Evolutionary conservation across 768 basidiomycete species (phyloP).

Genomic region (Leccinum boreale): DNA sequence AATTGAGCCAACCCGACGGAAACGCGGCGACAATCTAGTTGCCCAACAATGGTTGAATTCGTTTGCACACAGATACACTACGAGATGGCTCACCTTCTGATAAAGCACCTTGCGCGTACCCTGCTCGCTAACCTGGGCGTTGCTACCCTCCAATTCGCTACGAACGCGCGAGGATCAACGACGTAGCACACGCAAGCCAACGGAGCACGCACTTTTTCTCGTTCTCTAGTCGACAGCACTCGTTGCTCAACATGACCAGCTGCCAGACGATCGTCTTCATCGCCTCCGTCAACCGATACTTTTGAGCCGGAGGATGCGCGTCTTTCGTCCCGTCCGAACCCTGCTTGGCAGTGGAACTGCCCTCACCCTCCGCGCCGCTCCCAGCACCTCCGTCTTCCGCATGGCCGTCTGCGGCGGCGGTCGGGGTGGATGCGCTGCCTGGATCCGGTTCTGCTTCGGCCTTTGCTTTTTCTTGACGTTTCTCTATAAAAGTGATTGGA

Average conservation of each 20-base stretch:
- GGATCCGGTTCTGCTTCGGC: slow-evolving; percentile 26
- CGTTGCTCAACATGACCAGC: slow-evolving; percentile 77
- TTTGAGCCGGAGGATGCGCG: slow-evolving; percentile 67
- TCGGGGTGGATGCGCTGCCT: slow-evolving; percentile 32
- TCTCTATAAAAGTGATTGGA: slow-evolving; percentile 31
- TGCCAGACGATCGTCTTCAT: slow-evolving; percentile 84
- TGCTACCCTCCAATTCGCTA: slow-evolving; percentile 59
- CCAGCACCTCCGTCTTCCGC: slow-evolving; percentile 32
- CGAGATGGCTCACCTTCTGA: slow-evolving; percentile 52
- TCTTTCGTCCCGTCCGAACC: slow-evolving; percentile 31
- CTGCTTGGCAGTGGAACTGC: slow-evolving; percentile 18
- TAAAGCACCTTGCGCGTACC: slow-evolving; percentile 77
- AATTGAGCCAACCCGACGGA: slow-evolving; percentile 82
- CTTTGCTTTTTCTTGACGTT: slow-evolving; percentile 55
- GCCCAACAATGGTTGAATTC: neutral
- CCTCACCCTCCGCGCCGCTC: slow-evolving; percentile 27
- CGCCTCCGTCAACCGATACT: slow-evolving; percentile 73
- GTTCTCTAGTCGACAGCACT: slow-evolving; percentile 67
- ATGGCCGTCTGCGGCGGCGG: slow-evolving; percentile 18
- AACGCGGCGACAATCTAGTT: slow-evolving; percentile 72
- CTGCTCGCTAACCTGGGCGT: slow-evolving; percentile 76
- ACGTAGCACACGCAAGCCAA: neutral
- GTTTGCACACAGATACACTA: neutral
- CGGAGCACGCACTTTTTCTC: slow-evolving; percentile 52
- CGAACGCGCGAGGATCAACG: slow-evolving; percentile 6